Evolutionary conservation across 202 grass and related monocot species (phyloP).

Genomic region (Schoenoplectus tabernaemontani): DNA sequence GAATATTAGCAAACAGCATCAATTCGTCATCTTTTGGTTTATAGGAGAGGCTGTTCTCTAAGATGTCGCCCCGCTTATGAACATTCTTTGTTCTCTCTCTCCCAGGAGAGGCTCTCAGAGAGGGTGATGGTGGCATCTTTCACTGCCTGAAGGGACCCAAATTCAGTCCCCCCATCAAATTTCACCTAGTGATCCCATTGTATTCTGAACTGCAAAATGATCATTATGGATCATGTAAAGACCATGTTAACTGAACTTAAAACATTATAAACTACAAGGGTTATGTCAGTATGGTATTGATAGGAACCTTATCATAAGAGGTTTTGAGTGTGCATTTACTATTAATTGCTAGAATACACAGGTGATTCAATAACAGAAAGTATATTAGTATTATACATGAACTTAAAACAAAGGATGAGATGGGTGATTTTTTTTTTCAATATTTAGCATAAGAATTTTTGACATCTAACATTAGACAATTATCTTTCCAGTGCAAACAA

Average conservation of each 20-base stretch:
- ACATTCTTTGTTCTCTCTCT: constrained; percentile 28
- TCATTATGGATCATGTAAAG: constrained; percentile 4
- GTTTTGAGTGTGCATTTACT: not conserved
- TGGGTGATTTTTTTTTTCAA: too few relatives aligned
- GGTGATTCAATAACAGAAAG: not conserved
- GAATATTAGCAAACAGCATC: constrained; percentile 58
- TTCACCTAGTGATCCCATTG: not conserved
- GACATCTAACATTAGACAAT: too few relatives aligned
- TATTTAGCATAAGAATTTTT: too few relatives aligned
- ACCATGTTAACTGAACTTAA: not conserved
- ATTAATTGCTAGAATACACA: not conserved
- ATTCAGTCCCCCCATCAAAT: constrained; percentile 7
- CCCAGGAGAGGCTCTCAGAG: constrained; percentile 43
- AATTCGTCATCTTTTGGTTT: constrained; percentile 83
- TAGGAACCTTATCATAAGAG: not conserved
- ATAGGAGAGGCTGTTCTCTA: constrained; percentile 32
- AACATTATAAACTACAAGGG: not conserved
- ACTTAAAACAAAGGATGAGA: not conserved
- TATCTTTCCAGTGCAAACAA: too few relatives aligned
- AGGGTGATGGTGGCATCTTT: constrained; percentile 74
- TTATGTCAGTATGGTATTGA: not conserved
- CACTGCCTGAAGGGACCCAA: not conserved
- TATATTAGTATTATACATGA: not conserved
- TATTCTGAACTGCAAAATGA: constrained; percentile 4
- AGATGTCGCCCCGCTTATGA: constrained; percentile 50